Evolutionary conservation across 148 eudicot species (phyloP), one percentile per base, ranked within the genome.

Genomic region (Arctostaphylos glauca): DNA sequence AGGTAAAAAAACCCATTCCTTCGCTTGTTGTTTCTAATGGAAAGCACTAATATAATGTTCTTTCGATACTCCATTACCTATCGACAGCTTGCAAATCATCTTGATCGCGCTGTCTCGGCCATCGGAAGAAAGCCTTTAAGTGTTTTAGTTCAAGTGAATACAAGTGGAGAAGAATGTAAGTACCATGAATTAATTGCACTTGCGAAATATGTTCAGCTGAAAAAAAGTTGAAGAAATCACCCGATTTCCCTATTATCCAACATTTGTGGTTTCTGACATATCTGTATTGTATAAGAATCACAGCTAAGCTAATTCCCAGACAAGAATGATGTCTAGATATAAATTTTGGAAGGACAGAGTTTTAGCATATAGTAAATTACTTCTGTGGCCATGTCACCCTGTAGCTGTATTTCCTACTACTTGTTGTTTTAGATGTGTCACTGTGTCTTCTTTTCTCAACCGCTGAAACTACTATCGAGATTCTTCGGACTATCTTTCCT

Each of bases 91-190:
- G 98, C 98, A 54, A 94, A 90, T 85, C 87, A 92, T 85, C 99
- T 96, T 87, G 95, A 96, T 85, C 97, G 97, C 80, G 94, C 86
- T 43, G 92, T 94, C 76, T 90, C 94, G 56, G 88, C 81, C 83
- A 83, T 93, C 43, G 94, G 93, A 78, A 89, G 99, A 86, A 88
- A 89, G 74, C 99, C 99, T 80, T 87, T 96, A 86, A 89, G 90
- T 81, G 94, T 96, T 70, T 84, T 96, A 82, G 93, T 96, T 72
- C 99, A 96, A 90, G 99, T 96, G 59, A 96, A 96, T 84, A 93
- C 99, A 71, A 96, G 99, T 81, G 98, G 99, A 81, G 99, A 96
- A 92, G 83, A 82, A 85, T 93, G 98, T 96, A 82, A 89, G 98
- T 90, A 74, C 78, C 62, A 31, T 79, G 49, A 49, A 53, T 50